A percentile compares a stretch with the other conserved stretches of the same genome.
These are phyloP conservation scores for Ilyonectria robusta DNA, from an alignment of 2,329 filamentous ascomycete genomes.

Conservation along the genomic window DNA sequence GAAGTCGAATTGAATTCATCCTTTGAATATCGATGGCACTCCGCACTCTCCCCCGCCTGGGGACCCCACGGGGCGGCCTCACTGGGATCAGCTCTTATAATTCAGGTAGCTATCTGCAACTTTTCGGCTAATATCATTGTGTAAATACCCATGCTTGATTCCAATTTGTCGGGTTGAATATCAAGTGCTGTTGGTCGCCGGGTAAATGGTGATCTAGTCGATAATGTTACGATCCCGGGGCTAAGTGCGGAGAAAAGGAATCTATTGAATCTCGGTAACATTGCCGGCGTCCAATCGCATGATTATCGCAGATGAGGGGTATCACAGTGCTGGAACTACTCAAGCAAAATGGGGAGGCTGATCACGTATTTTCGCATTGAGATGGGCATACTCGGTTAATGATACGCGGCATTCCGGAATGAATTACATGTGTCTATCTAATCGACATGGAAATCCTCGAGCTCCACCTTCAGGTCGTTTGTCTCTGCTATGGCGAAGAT, in stretches of 20 bases:
- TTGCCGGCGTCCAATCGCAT: conserved; percentile 2
- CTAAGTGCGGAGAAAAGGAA: neutral
- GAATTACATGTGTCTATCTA: neutral
- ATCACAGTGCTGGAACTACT: neutral
- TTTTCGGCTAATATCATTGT: conserved; percentile 11
- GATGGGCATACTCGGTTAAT: neutral
- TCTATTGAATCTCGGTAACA: neutral
- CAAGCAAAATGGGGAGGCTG: neutral
- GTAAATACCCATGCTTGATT: conserved; percentile 1
- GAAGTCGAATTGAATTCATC: neutral
- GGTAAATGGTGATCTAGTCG: conserved; percentile 5
- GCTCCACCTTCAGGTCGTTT: neutral
- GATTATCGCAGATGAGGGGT: neutral
- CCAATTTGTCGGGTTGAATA: conserved; percentile 1
- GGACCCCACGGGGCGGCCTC: conserved; percentile 4
- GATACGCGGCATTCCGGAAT: neutral
- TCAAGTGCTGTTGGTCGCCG: conserved; percentile 7
- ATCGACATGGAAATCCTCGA: neutral
- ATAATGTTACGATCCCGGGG: conserved; percentile 6
- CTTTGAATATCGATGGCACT: neutral
- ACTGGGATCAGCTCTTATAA: neutral
- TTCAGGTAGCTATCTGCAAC: neutral
- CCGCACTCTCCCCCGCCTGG: conserved; percentile 1
- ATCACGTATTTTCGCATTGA: neutral
- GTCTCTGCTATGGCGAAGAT: conserved; percentile 7